phyloP scores from a whole-genome alignment of 805 yeast genomes.

The Candida ovalis region DNA sequence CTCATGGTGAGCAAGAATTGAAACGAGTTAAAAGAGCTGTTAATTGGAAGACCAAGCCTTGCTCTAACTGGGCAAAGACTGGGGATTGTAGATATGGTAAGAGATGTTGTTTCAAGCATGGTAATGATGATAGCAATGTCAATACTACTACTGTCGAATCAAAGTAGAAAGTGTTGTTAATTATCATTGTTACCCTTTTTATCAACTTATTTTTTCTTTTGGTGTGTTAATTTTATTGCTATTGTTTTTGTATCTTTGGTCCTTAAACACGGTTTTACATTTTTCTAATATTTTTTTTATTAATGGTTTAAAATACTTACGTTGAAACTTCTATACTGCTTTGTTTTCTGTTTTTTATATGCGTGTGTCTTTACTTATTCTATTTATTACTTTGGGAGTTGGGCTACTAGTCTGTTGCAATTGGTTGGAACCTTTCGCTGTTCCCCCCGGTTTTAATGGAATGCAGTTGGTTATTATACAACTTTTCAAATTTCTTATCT shows the following conservation, averaged over 20 bases:
- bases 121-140: slow-evolving; percentile 32
- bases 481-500: too few species aligned
- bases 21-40: slow-evolving; percentile 68
- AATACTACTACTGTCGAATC: neutral
- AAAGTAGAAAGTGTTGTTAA: neutral
- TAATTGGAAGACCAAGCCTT: slow-evolving; percentile 88
- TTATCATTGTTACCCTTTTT: neutral
- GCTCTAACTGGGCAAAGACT: slow-evolving; percentile 79
- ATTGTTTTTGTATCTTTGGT: neutral
- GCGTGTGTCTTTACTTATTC: neutral
- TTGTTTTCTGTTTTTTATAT: neutral
- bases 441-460: too few species aligned
- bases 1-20: slow-evolving; percentile 80
- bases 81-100: slow-evolving; percentile 87
- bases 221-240: neutral
- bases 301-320: neutral
- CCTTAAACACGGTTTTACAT: neutral
- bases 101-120: slow-evolving; percentile 90
- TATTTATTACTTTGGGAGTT: neutral
- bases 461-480: too few species aligned
- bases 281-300: neutral
- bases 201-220: neutral
- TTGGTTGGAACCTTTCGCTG: too few species aligned
- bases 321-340: neutral
- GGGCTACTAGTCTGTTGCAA: neutral